Evolutionary conservation across 352 stramenopile species (phyloP).

Genomic region (Phytopythium boreale): DNA sequence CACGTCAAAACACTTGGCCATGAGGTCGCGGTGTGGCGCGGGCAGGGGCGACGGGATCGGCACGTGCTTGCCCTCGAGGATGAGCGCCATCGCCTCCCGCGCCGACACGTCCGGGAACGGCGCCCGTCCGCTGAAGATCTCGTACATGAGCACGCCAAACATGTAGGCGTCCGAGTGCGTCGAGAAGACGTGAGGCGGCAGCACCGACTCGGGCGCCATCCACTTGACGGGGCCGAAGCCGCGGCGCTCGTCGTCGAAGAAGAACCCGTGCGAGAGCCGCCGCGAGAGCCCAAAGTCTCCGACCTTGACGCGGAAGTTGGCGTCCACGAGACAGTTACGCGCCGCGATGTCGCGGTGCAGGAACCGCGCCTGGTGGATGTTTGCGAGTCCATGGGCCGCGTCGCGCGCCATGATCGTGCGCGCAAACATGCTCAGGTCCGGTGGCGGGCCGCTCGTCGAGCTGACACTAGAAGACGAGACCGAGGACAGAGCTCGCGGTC

Average conservation of each 20-base stretch:
- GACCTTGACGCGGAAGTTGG: conserved; percentile 66
- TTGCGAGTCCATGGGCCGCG: conserved; percentile 56
- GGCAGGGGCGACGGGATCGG: conserved; percentile 45
- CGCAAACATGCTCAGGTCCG: conserved; percentile 39
- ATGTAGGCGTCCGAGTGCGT: conserved; percentile 73
- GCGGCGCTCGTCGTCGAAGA: conserved; percentile 54
- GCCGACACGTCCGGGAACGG: conserved; percentile 57
- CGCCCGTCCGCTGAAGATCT: conserved; percentile 60
- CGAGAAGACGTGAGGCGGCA: conserved; percentile 67
- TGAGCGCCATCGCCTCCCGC: conserved; percentile 51
- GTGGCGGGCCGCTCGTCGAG: not conserved
- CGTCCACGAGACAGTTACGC: conserved; percentile 65
- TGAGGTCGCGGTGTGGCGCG: conserved; percentile 39
- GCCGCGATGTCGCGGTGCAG: conserved; percentile 68
- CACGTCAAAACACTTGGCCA: conserved; percentile 57
- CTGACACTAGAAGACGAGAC: not conserved
- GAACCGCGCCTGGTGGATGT: conserved; percentile 62
- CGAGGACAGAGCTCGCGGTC: not conserved
- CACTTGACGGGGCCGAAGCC: conserved; percentile 72
- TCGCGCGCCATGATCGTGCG: conserved; percentile 67
- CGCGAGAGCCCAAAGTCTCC: conserved; percentile 68
- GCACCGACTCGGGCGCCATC: conserved; percentile 70
- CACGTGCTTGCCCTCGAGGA: conserved; percentile 65
- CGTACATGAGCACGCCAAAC: conserved; percentile 73
- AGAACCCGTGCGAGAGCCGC: conserved; percentile 24